Evolutionary conservation across 225 moss, liverwort and hornwort species (phyloP), one percentile per base, ranked within the genome.

Genomic region (Physcomitrium patens): DNA sequence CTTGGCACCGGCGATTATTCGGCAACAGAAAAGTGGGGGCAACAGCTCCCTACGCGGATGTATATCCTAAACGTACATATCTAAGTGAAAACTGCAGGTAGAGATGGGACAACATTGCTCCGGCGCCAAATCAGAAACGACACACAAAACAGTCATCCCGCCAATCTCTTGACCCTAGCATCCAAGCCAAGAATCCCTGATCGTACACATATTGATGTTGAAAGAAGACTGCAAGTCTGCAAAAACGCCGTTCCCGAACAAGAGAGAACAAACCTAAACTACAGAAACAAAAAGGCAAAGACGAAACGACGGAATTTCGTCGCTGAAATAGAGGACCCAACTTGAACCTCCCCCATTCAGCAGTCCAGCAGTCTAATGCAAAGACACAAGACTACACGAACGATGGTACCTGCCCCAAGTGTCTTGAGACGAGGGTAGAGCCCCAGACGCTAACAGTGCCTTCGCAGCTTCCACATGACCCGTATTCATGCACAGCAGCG

Each of bases 361-460:
- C 43, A 47, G 27, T 2, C 12, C n/a, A 53, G 27, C 26, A 26
- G 45, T 8, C 20, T 18, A 55, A 46, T 11, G 22, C 20, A 20
- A 16, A 41, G 51, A 52, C 10, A 48, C 8, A 20, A 62, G 44
- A 69, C 16, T 66, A 42, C 6, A n/a, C 18, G 23, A 45, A 79
- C 10, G 51, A 15, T 42, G 42, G 11, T 45, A 87, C 89, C 89
- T 81, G 83, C 86, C 89, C 79, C 86, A 81, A 37, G 83, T 81
- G 48, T 89, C 89, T 52, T 72, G 77, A 0, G 83, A 69, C 26
- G 73, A 42, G 0, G 81, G 67, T 22, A 48, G 27, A 0, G 89
- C 86, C 52, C 86, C 89, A 47, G 76, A 80, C 12, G 72, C 67
- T 12, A 89, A 73, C 51, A 89, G 82, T 19, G 64, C 65, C 56